Evolutionary conservation across 2,329 filamentous ascomycete genomes (phyloP), one percentile per base, ranked within the genome.

Genomic region (Sphaceloma murrayae): DNA sequence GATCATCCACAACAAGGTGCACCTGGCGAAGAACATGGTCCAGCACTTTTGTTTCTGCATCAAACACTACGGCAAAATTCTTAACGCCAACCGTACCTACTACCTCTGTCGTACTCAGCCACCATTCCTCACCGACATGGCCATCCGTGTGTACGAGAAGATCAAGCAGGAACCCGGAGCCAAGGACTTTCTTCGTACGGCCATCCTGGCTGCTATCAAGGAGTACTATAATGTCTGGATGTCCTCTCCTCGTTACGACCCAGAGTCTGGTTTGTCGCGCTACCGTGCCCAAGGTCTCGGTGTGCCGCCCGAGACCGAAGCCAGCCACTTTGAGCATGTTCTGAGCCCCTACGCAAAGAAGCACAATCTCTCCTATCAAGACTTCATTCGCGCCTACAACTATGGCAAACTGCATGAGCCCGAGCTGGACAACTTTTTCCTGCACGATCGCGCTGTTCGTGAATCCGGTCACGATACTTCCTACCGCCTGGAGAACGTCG

Each of bases 31-130:
- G 68, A 76, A 82, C 39, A 96, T 98, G 86, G 88, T 96, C 42
- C 72, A 77, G 55, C 94, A 98, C 67, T 96, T 96, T 63, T 93
- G 86, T 63, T 98, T 98, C 69, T 94, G 86, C 66, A 96, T 98
- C 64, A 81, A 88, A 61, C 89, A 98, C 64, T 98, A 98, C 60
- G 89, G 88, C 57, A 98, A 96, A 69, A 94, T 98, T 48, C 76
- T 96, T 52, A 98, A 98, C 63, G 91, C 91, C 42, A 98, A 91
- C 46, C 78, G 91, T 26, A 88, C 88, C 1, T 98, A 98, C 70
- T 98, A 98, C 59, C 78, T 98, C 11, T 82, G 78, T 51, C 82
- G 91, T 47, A 95, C 91, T 2, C 91, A 98, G 63, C 91, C 91
- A 2, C 91, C 91, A 0, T 96, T 98, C 67, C 69, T 98, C 46